Conservation (phyloP, 176 grass and related monocot genomes). For the Oryza longistaminata region DNA sequence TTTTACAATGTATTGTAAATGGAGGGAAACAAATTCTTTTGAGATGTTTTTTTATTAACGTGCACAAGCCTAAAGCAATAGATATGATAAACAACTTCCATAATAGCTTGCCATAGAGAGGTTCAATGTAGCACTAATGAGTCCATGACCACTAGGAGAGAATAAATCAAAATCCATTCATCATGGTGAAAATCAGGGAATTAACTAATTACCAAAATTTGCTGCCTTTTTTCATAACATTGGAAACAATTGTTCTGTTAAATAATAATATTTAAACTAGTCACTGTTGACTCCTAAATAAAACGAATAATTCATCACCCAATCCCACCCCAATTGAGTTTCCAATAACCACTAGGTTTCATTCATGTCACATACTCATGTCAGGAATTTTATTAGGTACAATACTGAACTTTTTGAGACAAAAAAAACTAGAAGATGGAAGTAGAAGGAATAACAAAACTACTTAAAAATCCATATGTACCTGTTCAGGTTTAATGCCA, state of each 20-base stretch:
- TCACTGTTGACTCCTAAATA: not conserved
- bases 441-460: not conserved
- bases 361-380: not conserved
- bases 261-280: not conserved
- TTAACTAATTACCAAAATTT: not conserved
- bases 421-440: constrained; percentile 8
- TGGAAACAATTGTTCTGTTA: too few species aligned
- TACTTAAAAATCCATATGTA: constrained; percentile 27
- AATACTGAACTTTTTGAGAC: not conserved
- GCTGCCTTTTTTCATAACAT: not conserved
- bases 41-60: not conserved
- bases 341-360: not conserved
- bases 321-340: not conserved
- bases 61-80: not conserved
- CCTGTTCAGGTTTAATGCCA: constrained; percentile 92
- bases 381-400: constrained; percentile 23
- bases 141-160: not conserved
- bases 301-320: constrained; percentile 1
- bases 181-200: constrained; percentile 8
- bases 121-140: not conserved
- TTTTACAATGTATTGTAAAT: not conserved
- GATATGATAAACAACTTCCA: not conserved
- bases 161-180: not conserved
- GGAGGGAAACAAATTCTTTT: not conserved
- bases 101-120: not conserved